These are phyloP conservation scores for Fusarium avenaceum DNA, from an alignment of 2,329 filamentous ascomycete species.

Conservation along the genomic window DNA sequence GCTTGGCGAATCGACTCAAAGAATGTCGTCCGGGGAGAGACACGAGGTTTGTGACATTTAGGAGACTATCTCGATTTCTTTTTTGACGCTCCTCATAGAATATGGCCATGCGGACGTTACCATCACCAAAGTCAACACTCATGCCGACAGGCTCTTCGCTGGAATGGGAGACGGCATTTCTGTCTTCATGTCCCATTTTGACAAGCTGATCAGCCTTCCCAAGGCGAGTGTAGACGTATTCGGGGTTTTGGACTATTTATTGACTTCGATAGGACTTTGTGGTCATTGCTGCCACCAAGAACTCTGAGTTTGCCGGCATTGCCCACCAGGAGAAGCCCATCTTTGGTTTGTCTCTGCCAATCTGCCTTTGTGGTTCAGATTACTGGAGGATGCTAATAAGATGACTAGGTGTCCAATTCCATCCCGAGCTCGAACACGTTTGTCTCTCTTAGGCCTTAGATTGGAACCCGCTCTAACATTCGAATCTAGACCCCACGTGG, in stretches of 20 bases:
- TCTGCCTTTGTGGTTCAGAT: not conserved
- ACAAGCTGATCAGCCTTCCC: slow-evolving; percentile 84
- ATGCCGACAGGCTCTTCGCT: slow-evolving; percentile 84
- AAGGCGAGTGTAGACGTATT: slow-evolving; percentile 49
- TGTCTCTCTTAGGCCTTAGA: not conserved
- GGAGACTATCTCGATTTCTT: not conserved
- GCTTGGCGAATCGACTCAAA: slow-evolving; percentile 51
- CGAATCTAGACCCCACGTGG: slow-evolving; percentile 63
- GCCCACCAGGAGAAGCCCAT: slow-evolving; percentile 77
- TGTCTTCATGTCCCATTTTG: slow-evolving; percentile 89
- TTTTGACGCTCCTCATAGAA: slow-evolving; percentile 21
- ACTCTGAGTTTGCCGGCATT: slow-evolving; percentile 85
- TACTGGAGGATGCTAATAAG: slow-evolving; percentile 12
- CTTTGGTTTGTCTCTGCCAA: slow-evolving; percentile 63
- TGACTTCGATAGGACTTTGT: slow-evolving; percentile 66
- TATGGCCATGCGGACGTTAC: slow-evolving; percentile 62
- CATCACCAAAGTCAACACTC: slow-evolving; percentile 68
- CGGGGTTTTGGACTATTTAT: not conserved
- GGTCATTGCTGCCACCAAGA: slow-evolving; percentile 79
- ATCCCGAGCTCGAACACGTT: slow-evolving; percentile 76
- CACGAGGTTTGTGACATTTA: slow-evolving; percentile 29
- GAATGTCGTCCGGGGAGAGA: slow-evolving; percentile 37
- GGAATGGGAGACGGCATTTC: slow-evolving; percentile 73
- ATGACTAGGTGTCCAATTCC: slow-evolving; percentile 79
- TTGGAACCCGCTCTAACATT: not conserved